These are phyloP conservation scores for Dipodascus albidus DNA, from an alignment of 805 yeast genomes.

Conservation along the genomic window DNA sequence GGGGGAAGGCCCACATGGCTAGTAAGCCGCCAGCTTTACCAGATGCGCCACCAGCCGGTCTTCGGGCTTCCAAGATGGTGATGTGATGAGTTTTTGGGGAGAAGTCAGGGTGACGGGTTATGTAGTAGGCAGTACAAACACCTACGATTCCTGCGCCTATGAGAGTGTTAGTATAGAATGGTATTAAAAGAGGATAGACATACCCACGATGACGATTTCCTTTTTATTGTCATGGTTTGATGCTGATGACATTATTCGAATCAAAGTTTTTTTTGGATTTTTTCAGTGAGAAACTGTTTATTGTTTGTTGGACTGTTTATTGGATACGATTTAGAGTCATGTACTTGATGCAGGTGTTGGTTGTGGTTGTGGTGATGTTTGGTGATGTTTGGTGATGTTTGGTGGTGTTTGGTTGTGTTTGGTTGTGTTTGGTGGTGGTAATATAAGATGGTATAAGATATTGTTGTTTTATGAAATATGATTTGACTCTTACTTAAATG, in stretches of 20 bases:
- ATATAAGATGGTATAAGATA: too few species aligned
- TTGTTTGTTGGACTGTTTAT: not conserved
- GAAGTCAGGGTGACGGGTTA: slow-evolving; percentile 73
- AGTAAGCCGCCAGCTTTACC: slow-evolving; percentile 96
- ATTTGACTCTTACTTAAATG: too few species aligned
- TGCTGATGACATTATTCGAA: not conserved
- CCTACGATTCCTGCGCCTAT: slow-evolving; percentile 85
- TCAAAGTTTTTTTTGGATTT: not conserved
- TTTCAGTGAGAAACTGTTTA: too few species aligned
- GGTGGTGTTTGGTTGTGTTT: too few species aligned
- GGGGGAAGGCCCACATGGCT: slow-evolving; percentile 96
- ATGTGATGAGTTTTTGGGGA: slow-evolving; percentile 65
- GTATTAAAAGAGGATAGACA: slow-evolving; percentile 5
- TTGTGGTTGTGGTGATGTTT: too few species aligned
- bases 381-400: too few species aligned
- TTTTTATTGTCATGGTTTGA: slow-evolving; percentile 33
- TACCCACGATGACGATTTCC: slow-evolving; percentile 74
- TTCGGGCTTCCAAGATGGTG: slow-evolving; percentile 73
- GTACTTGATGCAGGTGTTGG: too few species aligned
- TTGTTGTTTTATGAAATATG: too few species aligned
- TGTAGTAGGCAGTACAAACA: slow-evolving; percentile 83
- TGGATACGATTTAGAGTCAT: too few species aligned
- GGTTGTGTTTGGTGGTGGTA: too few species aligned
- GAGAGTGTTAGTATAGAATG: slow-evolving; percentile 1
- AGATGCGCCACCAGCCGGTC: slow-evolving; percentile 95